A percentile compares a stretch with the other conserved stretches of the same genome.
Conservation (phyloP, 2,329 filamentous ascomycete genomes). For the Arthroderma uncinatum region DNA sequence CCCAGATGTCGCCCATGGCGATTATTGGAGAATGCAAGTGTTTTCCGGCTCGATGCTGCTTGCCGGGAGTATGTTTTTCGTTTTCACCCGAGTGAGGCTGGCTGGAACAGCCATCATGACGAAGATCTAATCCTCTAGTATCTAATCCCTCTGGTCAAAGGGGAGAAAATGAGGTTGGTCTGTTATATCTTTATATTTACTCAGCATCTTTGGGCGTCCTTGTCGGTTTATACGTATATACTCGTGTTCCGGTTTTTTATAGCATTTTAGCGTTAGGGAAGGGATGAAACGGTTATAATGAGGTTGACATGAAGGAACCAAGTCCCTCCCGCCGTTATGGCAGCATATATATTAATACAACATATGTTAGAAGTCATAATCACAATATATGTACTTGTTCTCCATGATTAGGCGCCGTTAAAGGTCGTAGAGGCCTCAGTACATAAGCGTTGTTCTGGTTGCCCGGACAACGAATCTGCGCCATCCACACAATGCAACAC, state of each 20-base stretch:
- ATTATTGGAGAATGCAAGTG: conserved; percentile 50
- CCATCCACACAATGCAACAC: conserved; percentile 2
- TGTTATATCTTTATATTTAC: neutral
- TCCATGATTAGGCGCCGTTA: neutral
- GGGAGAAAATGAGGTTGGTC: too few species aligned
- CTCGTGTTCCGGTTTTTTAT: neutral
- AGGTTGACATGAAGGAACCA: neutral
- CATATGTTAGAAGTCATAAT: neutral
- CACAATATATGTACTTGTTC: neutral
- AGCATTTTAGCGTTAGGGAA: neutral
- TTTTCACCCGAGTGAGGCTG: conserved; percentile 25
- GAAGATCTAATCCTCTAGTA: conserved; percentile 19
- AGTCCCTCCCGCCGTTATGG: neutral
- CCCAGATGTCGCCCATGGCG: conserved; percentile 37
- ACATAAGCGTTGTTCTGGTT: neutral
- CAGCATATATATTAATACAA: neutral
- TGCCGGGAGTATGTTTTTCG: conserved; percentile 31
- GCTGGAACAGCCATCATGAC: conserved; percentile 14
- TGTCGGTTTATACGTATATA: conserved; percentile 1
- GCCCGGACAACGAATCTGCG: neutral
- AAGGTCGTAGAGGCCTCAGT: neutral
- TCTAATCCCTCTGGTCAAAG: neutral
- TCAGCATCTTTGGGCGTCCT: neutral
- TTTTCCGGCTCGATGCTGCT: conserved; percentile 50
- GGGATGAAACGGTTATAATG: neutral